Evolutionary conservation across 345 rosid genomes (phyloP), one percentile per base, ranked within the genome.

Genomic region (Linum tenue): DNA sequence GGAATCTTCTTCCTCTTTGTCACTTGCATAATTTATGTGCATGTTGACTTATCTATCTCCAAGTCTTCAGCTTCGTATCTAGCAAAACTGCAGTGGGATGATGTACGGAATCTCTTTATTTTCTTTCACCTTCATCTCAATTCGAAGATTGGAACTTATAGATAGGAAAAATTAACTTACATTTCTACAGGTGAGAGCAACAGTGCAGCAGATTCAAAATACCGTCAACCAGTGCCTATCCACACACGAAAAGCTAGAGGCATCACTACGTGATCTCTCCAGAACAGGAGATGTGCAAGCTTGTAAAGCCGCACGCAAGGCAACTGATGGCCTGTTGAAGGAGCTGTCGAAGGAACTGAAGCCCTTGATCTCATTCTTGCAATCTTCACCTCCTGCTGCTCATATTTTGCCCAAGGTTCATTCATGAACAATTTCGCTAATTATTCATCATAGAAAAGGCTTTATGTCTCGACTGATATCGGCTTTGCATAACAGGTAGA

Each of bases 61-160:
- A 91, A 89, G 82, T 89, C 90, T 44, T 95, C 99, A 17, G 70
- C 96, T 39, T 74, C 95, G 62, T 95, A 95, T 79, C 72, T 95
- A 78, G 94, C 96, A n/a, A 95, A 85, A 79, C 83, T 81, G 64
- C 95, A 95, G 70, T 95, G 92, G 97, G 97, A 95, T 71, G 95
- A 95, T 82, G 99, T 91, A 70, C 1, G 31, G 64, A 16, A 53
- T 37, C n/a, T 9, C 14, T 16, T 5, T 61, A 3, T 8, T 56
- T 37, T 50, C 8, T 38, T 59, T 22, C 55, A 55, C 64, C 31
- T 55, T 62, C 63, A 40, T 0, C 60, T 64, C 37, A 41, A 36
- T 1, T 10, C 41, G 36, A 35, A 50, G 42, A 56, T 64, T 42
- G 16, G 12, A 60, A 61, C 4, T 57, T 64, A 14, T 22, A 22